Evolutionary conservation across 2,329 filamentous ascomycete genomes (phyloP), one percentile per base, ranked within the genome.

Genomic region (Atkinsonella texensis): DNA sequence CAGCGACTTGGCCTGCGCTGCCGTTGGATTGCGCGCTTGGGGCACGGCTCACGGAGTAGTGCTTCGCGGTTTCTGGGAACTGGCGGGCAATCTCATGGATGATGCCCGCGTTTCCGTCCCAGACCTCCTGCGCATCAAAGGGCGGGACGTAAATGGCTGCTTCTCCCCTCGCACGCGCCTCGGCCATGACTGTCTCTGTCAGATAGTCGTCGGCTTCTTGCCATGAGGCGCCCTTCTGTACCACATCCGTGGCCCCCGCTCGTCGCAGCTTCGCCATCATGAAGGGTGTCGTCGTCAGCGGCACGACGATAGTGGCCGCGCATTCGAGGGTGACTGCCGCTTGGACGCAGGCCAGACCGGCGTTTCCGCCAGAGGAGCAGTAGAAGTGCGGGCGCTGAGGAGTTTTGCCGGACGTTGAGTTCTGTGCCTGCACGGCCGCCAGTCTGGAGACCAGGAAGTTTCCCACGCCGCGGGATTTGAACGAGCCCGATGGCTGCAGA

Each of bases 391-490:
- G 54, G 4, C 15, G 55, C 55, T 2, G 52, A 10, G n/a, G 46
- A 28, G 43, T 46, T 11, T 53, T 48, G 44, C 52, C 43, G 5
- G 55, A 49, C 31, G 53, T 54, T 5, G 48, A n/a, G 4, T 40
- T 18, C 8, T 39, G 17, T 46, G 55, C 35, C 56, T 18, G 49
- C 3, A 28, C 35, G 39, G 58, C 56, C 64, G 71, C 55, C 33
- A 62, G 61, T 38, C 56, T 56, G 39, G 73, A 71, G 49, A 82
- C 74, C 64, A 88, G 80, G 61, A 84, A 78, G 68, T 87, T 79
- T 59, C 85, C 85, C 58, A 90, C 81, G 51, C 84, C 86, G 59
- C 80, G 76, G 43, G 85, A 89, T 67, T 93, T 91, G 80, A 93
- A 94, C 15, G 85, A 89, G 56, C 85, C 85, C 8, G 84, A 85